Base-by-base conservation (phyloP, 1,139 yeast species). In the Kurtzmaniella quercitrusa region DNA sequence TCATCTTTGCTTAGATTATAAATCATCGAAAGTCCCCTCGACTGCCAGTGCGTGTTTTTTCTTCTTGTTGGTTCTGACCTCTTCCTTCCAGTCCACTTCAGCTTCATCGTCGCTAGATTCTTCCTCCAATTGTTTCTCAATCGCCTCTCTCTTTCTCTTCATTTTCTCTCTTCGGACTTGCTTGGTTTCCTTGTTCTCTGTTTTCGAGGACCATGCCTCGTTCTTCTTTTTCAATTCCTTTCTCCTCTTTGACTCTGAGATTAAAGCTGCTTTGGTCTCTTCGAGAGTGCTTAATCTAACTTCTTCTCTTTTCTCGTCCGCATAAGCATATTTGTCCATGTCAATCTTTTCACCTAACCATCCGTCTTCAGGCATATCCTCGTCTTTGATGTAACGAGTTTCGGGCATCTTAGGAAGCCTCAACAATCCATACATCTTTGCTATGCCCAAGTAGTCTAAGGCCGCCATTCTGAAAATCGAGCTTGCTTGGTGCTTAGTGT, bases 341-440 rank as follows among this genome's bases (percentile, higher is more conserved):
- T 84, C 79, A 12, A 79, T 75, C 45, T 63, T 66, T 55, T 54
- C 76, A 1, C 82, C 81, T 38, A 90, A 63, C 90, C 93, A 88
- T 0, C 96, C 97, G 50, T 75, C 73, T 46, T 72, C 77, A 0
- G 85, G 83, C 63, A 78, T 67, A 8, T 58, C 54, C 1, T 67
- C 75, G 29, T 69, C 67, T 10, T 73, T 60, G 2, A 85, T 68
- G 53, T 74, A 71, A 46, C 68, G 73, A 21, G 88, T 72, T 60
- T 94, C 99, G 0, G 98, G 98, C 98, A 94, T 94, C 53, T 82
- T 81, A 7, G 99, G 99, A 44, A 93, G 66, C 53, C 97, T 73
- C 40, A 88, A 65, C 12, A 94, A 65, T 1, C 96, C 96, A 62
- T 86, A 90, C 67, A 86, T 73, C 51, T 72, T 76, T 1, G 95